A percentile compares a stretch with the other conserved stretches of the same genome.
These are phyloP conservation scores for Saitozyma podzolica DNA, from an alignment of 768 basidiomycete species.

Conservation along the genomic window DNA sequence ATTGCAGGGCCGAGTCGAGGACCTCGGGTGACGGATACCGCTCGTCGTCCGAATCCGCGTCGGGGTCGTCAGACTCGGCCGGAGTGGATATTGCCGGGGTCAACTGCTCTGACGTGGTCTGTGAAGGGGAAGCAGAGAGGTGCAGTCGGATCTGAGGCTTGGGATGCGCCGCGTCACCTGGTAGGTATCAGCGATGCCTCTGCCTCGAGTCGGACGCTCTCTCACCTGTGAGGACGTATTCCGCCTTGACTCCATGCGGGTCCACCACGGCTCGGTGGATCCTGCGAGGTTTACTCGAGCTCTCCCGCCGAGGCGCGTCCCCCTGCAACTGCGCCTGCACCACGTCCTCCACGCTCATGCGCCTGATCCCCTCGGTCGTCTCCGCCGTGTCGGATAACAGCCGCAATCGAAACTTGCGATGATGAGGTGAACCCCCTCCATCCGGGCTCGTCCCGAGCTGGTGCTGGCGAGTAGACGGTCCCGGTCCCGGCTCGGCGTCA, in stretches of 20 bases:
- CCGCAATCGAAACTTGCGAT: conserved; percentile 34
- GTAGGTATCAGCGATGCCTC: conserved; percentile 10
- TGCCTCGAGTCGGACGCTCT: neutral
- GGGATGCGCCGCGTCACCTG: conserved; percentile 41
- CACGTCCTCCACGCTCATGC: conserved; percentile 32
- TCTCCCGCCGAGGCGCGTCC: neutral
- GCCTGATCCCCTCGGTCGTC: conserved; percentile 8
- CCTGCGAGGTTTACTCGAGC: neutral
- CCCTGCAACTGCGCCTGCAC: conserved; percentile 11
- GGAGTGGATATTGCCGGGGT: conserved; percentile 8
- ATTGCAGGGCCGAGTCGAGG: no score
- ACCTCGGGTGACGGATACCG: no score
- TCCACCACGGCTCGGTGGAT: conserved; percentile 26
- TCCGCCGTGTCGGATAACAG: conserved; percentile 23
- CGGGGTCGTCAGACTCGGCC: conserved; percentile 22
- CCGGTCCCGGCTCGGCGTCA: conserved; percentile 7
- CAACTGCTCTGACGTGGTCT: conserved; percentile 4
- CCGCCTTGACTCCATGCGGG: conserved; percentile 49
- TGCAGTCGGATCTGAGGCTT: conserved; percentile 53
- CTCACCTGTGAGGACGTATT: conserved; percentile 54
- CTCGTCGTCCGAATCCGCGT: conserved; percentile 16
- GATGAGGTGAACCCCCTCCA: conserved; percentile 5
- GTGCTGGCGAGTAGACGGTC: conserved; percentile 8
- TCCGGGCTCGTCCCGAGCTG: neutral
- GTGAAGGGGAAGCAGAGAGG: conserved; percentile 28